A percentile compares a stretch with the other conserved stretches of the same genome.
Evolutionary conservation across 345 rosid genomes (phyloP).

Genomic region (Heritiera littoralis): DNA sequence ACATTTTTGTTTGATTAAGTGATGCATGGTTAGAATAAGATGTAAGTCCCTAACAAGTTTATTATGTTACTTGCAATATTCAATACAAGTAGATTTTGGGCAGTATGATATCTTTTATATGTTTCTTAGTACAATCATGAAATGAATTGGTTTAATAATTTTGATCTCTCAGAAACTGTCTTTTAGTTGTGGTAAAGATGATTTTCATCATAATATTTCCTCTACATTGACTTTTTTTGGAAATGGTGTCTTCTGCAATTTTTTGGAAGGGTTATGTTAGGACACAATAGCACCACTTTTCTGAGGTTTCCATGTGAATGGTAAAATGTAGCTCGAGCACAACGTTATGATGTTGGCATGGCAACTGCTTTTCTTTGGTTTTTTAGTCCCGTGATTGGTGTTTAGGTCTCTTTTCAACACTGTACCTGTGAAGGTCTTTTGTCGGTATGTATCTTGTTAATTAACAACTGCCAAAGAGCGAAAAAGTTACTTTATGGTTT

Average conservation of each 20-base stretch:
- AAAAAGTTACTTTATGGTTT: not conserved
- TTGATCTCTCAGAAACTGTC: not conserved
- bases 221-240: not conserved
- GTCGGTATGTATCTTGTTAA: not conserved
- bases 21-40: not conserved
- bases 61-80: not conserved
- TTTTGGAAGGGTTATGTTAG: not conserved
- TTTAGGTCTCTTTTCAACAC: not conserved
- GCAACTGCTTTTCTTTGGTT: not conserved
- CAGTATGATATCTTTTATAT: not conserved
- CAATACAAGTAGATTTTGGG: not conserved
- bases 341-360: not conserved
- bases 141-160: not conserved
- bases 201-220: not conserved
- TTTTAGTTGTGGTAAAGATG: not conserved
- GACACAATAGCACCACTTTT: not conserved
- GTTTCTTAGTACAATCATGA: not conserved
- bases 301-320: not conserved
- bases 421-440: not conserved
- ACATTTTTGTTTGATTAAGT: not conserved
- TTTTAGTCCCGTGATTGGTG: not conserved
- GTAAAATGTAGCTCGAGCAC: not conserved
- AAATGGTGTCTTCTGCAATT: not conserved
- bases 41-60: not conserved
- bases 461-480: not conserved